phyloP scores from a whole-genome alignment of 768 basidiomycete species.

The Xerocomellus chrysenteron region DNA sequence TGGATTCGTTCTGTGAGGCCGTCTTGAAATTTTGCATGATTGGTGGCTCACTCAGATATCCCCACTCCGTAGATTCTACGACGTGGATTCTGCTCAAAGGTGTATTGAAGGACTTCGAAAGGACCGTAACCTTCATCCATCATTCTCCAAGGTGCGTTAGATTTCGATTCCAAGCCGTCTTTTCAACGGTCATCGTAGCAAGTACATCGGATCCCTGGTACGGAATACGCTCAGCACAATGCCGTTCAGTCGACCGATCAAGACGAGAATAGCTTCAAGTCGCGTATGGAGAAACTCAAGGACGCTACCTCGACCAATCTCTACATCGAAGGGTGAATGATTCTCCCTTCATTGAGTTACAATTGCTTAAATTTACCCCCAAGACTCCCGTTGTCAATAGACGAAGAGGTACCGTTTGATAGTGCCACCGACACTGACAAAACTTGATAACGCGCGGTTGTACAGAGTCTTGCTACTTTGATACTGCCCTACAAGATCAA shows the following conservation, averaged over 20 bases:
- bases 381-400: constrained; percentile 68
- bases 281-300: constrained; percentile 73
- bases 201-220: constrained; percentile 84
- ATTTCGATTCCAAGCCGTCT: background rate
- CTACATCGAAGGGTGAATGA: constrained; percentile 70
- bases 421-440: background rate
- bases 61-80: constrained; percentile 54
- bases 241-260: constrained; percentile 24
- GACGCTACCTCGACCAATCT: constrained; percentile 71
- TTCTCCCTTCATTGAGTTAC: background rate
- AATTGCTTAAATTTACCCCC: background rate
- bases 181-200: constrained; percentile 35
- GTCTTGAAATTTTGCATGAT: background rate
- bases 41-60: background rate
- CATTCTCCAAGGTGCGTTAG: constrained; percentile 72
- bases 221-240: constrained; percentile 50
- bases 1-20: constrained; percentile 74
- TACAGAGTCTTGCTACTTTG: constrained; percentile 60
- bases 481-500: constrained; percentile 71
- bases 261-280: constrained; percentile 57
- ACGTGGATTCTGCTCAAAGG: constrained; percentile 63
- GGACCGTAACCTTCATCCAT: constrained; percentile 79
- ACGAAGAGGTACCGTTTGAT: constrained; percentile 49
- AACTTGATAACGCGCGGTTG: background rate
- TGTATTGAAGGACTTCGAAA: constrained; percentile 71